Evolutionary conservation across 208 protist species (phyloP), one percentile per base, ranked within the genome.

Genomic region (Trypanosoma caninum): DNA sequence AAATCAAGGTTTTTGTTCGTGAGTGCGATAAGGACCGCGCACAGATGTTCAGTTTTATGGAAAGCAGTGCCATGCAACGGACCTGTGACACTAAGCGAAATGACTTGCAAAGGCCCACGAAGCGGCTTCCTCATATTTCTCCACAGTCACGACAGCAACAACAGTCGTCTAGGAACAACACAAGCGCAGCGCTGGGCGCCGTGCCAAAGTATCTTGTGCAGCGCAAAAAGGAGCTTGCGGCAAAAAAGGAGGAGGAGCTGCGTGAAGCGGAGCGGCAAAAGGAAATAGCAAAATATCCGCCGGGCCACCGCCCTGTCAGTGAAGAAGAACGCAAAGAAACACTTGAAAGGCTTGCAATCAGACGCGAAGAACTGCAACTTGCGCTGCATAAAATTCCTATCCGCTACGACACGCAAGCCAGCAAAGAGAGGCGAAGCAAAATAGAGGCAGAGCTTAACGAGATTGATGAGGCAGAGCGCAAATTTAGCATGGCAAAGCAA

Each of bases 1-100:
- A 94, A 46, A 88, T 94, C 20, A 76, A 76, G 28, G 88, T 94
- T 18, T 94, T 83, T 67, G 74, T 94, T 45, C 88, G 82, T 5
- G 88, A 94, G 74, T 94, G 88, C 50, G 87, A 94, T 35, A 69
- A 52, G 7, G 72, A 75, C 22, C 44, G 68, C 14, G 81, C 72
- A 22, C 71, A 80, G 45, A 23, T 28, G 6, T 89, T 85, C 47
- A 51, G 40, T 20, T 94, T 82, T 56, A 70, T 60, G 16, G 87
- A 93, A 63, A 63, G 64, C 44, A 63, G 78, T 44, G 66, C 47
- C 23, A 40, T 14, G 58, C 31, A 42, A 38, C 47, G 30, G 30
- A 58, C 9, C 27, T 52, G 14, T 53, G 40, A 9, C 53, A 50
- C 22, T 16, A 33, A 47, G 34, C 25, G 2, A 18, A 31, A 27